Evolutionary conservation across 345 rosid genomes (phyloP).

Genomic region (Turritis glabra): DNA sequence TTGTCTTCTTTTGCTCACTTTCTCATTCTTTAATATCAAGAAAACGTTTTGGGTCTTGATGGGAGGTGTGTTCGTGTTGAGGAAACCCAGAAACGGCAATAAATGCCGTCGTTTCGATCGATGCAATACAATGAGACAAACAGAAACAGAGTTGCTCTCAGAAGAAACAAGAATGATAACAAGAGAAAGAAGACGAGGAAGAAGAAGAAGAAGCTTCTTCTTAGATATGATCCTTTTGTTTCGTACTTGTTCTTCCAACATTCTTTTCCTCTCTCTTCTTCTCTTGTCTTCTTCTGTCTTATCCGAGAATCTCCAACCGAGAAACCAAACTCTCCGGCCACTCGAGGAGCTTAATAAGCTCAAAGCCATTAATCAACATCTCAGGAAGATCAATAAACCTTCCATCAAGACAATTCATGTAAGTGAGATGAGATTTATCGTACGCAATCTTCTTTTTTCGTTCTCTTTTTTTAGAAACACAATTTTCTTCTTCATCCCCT

Average conservation of each 20-base stretch:
- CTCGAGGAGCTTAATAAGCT: constrained; percentile 61
- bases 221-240: constrained; percentile 44
- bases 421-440: constrained; percentile 14
- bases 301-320: constrained; percentile 40
- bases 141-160: constrained; percentile 26
- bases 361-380: constrained; percentile 55
- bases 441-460: not conserved
- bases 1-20: constrained; percentile 32
- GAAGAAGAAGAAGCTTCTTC: constrained; percentile 42
- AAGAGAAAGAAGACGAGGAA: constrained; percentile 40
- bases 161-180: constrained; percentile 34
- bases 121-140: constrained; percentile 41
- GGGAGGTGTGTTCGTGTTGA: constrained; percentile 49
- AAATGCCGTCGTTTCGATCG: constrained; percentile 57
- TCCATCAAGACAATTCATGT: constrained; percentile 82
- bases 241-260: constrained; percentile 49
- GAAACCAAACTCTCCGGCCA: constrained; percentile 67
- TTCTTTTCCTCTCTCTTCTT: constrained; percentile 33
- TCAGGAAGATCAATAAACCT: constrained; percentile 85
- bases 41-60: constrained; percentile 26
- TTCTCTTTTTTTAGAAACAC: not conserved
- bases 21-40: constrained; percentile 23
- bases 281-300: constrained; percentile 45
- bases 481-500: not conserved
- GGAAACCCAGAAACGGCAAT: constrained; percentile 48